Conservation (phyloP, 345 rosid species). For the Eutrema yunnanense region DNA sequence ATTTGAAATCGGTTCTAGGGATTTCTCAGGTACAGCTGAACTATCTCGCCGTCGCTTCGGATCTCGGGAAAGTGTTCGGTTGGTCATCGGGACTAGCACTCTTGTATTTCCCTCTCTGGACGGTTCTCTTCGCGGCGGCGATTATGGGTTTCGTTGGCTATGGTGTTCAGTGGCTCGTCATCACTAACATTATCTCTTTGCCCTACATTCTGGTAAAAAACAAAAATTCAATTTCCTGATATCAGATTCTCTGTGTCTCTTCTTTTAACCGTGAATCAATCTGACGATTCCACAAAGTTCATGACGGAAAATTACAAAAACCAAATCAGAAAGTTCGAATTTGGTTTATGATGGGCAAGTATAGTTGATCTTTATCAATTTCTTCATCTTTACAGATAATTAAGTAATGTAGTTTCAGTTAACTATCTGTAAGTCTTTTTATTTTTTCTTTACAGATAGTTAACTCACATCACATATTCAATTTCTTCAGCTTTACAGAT, state of each 20-base stretch:
- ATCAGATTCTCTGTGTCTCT: neutral
- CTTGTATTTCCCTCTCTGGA: slow-evolving; percentile 64
- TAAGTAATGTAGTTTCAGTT: neutral
- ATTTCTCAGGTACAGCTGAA: slow-evolving; percentile 87
- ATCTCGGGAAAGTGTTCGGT: slow-evolving; percentile 85
- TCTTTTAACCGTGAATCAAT: neutral
- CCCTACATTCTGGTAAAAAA: slow-evolving; percentile 69
- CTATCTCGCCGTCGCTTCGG: slow-evolving; percentile 90
- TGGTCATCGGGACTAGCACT: slow-evolving; percentile 95
- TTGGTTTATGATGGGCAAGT: neutral
- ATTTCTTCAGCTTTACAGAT: neutral
- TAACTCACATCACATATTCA: neutral
- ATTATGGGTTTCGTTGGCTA: slow-evolving; percentile 80
- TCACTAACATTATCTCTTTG: slow-evolving; percentile 47
- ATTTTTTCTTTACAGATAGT: no score
- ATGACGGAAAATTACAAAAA: neutral
- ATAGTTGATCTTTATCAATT: neutral
- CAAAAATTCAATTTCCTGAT: neutral
- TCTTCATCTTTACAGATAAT: neutral
- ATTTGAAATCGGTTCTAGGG: slow-evolving; percentile 64
- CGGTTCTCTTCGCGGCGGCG: slow-evolving; percentile 77
- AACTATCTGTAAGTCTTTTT: neutral
- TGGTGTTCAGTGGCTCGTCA: slow-evolving; percentile 84
- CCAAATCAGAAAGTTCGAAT: neutral
- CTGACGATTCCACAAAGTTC: neutral